These are phyloP conservation scores for Fusarium sambucinum DNA, from an alignment of 2,329 filamentous ascomycete species.

Conservation along the genomic window DNA sequence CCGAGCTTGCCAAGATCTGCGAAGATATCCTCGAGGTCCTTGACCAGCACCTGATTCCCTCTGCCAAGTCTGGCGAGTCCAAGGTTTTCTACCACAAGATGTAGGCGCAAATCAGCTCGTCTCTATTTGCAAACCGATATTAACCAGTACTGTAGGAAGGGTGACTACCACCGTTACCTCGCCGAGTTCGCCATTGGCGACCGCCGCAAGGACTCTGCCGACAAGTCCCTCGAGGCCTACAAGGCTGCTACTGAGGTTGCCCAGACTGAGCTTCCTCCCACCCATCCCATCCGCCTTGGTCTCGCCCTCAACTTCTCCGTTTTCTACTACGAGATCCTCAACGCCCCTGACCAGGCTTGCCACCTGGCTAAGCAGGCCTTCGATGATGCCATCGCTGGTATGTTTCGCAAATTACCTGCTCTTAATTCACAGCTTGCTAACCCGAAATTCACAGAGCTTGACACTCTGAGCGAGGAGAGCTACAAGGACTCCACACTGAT, in stretches of 20 bases:
- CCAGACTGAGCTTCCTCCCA: conserved; percentile 96
- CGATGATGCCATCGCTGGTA: conserved; percentile 92
- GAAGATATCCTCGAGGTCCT: conserved; percentile 97
- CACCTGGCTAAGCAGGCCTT: conserved; percentile 99
- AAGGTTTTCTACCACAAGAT: conserved; percentile 99
- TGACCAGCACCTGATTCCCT: conserved; percentile 92
- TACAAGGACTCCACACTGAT: conserved; percentile 99
- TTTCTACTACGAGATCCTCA: conserved; percentile 99
- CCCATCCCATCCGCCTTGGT: conserved; percentile 97
- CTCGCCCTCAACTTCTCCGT: conserved; percentile 99
- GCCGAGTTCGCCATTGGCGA: conserved; percentile 93
- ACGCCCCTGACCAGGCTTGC: conserved; percentile 97
- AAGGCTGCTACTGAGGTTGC: conserved; percentile 99
- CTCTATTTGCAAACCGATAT: conserved; percentile 76
- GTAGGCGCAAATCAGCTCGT: conserved; percentile 76
- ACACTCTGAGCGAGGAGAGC: conserved; percentile 97
- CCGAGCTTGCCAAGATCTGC: conserved; percentile 97
- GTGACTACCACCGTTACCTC: conserved; percentile 95
- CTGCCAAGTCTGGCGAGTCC: conserved; percentile 95
- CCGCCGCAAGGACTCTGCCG: conserved; percentile 90
- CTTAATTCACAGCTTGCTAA: conserved; percentile 4
- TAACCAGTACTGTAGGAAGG: conserved; percentile 76
- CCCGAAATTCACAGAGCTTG: conserved; percentile 74
- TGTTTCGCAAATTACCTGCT: background rate
- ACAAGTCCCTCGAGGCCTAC: conserved; percentile 93